phyloP scores from a whole-genome alignment of 225 moss, liverwort and hornwort genomes.

The Polytrichum commune region DNA sequence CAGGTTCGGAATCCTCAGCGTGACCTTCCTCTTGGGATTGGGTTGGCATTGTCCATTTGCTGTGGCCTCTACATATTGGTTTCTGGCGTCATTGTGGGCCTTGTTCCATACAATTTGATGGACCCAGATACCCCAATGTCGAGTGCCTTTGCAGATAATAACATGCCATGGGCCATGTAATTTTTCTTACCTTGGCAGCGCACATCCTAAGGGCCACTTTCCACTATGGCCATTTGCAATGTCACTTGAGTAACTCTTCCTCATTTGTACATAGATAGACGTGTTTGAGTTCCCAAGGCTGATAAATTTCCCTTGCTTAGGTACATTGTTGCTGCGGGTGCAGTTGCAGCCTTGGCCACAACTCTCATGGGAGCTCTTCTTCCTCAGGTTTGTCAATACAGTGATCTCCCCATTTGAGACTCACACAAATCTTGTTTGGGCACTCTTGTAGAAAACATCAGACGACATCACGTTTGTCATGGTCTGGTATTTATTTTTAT shows the following conservation, averaged over 20 bases:
- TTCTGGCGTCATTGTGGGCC: conserved; percentile 88
- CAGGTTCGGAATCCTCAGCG: conserved; percentile 90
- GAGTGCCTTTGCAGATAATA: conserved; percentile 62
- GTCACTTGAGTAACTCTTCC: too few relatives aligned
- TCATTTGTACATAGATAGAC: too few relatives aligned
- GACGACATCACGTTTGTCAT: too few relatives aligned
- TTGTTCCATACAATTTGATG: conserved; percentile 78
- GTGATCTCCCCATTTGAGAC: not conserved
- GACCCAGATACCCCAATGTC: conserved; percentile 95
- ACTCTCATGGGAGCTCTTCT: conserved; percentile 93
- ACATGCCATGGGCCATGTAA: conserved; percentile 96
- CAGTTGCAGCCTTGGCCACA: conserved; percentile 81
- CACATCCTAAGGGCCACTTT: too few relatives aligned
- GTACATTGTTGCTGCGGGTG: conserved; percentile 93
- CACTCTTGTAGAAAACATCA: too few relatives aligned
- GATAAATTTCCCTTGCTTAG: conserved; percentile 24
- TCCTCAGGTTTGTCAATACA: conserved; percentile 69
- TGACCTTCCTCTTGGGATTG: conserved; percentile 89
- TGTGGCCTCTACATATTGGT: conserved; percentile 85
- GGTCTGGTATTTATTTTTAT: too few relatives aligned
- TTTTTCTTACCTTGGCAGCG: not conserved
- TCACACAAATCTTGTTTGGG: too few relatives aligned
- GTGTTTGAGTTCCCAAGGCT: too few relatives aligned
- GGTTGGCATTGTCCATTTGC: conserved; percentile 69
- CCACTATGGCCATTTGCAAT: too few relatives aligned